phyloP scores from a whole-genome alignment of 2,329 filamentous ascomycete species.

The Lachnellula cervina region DNA sequence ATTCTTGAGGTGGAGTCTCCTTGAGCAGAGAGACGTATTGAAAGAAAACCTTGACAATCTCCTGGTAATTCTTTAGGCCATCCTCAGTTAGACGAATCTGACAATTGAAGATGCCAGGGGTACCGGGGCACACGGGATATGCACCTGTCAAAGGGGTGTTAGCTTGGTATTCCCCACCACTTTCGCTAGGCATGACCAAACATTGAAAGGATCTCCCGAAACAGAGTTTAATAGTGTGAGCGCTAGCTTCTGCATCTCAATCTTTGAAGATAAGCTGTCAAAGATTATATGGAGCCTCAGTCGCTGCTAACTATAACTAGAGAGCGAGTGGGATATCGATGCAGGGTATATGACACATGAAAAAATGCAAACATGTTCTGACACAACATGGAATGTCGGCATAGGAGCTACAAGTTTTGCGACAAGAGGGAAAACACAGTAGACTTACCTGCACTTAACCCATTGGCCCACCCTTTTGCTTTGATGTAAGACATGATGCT shows the following conservation, averaged over 20 bases:
- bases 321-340: too few species aligned
- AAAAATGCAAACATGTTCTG: too few species aligned
- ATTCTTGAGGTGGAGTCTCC: conserved; percentile 75
- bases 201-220: too few species aligned
- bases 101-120: conserved; percentile 62
- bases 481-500: conserved; percentile 70
- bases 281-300: background rate
- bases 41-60: conserved; percentile 64
- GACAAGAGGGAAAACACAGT: background rate
- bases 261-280: background rate
- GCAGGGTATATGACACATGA: too few species aligned
- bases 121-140: conserved; percentile 57
- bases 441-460: conserved; percentile 48
- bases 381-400: background rate
- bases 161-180: background rate
- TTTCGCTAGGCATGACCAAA: too few species aligned
- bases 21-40: conserved; percentile 83
- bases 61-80: conserved; percentile 51
- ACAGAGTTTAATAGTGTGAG: too few species aligned
- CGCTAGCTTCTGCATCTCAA: too few species aligned
- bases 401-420: background rate
- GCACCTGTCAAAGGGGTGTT: conserved; percentile 38
- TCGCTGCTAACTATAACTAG: background rate
- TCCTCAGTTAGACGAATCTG: conserved; percentile 63
- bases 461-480: conserved; percentile 66